These are phyloP conservation scores for Colletotrichum musae DNA, from an alignment of 2,329 filamentous ascomycete genomes.

Conservation along the genomic window DNA sequence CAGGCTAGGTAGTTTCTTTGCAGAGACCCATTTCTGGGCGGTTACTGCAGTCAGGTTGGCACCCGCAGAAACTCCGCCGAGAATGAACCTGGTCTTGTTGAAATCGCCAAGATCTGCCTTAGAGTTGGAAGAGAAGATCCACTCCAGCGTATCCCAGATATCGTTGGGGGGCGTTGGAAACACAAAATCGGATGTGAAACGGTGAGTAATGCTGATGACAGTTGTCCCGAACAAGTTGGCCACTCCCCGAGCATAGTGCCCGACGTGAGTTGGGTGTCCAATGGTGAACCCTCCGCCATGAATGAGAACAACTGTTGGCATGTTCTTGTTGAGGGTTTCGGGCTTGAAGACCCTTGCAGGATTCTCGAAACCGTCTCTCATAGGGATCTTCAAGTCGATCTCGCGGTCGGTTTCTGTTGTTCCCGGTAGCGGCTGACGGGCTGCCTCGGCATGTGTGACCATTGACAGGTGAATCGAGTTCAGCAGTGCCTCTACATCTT, in stretches of 20 bases:
- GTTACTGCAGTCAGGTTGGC: conserved; percentile 40
- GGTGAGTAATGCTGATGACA: conserved; percentile 60
- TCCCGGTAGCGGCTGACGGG: conserved; percentile 12
- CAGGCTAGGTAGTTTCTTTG: conserved; percentile 5
- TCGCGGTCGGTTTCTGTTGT: conserved; percentile 20
- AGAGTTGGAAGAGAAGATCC: conserved; percentile 32
- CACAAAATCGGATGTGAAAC: conserved; percentile 61
- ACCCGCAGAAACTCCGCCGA: conserved; percentile 43
- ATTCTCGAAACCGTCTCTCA: conserved; percentile 27
- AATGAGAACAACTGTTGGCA: conserved; percentile 28
- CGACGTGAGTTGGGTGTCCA: conserved; percentile 18
- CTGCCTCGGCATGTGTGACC: conserved; percentile 5
- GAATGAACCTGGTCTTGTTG: conserved; percentile 32
- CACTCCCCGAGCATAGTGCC: conserved; percentile 15
- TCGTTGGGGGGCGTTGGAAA: conserved; percentile 61
- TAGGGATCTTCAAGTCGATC: conserved; percentile 29
- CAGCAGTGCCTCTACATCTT: neutral
- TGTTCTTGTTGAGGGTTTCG: neutral
- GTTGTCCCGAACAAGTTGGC: conserved; percentile 19
- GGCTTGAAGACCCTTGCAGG: conserved; percentile 13
- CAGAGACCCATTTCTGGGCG: conserved; percentile 29
- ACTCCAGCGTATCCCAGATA: conserved; percentile 52
- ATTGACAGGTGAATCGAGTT: conserved; percentile 5
- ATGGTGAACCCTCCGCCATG: conserved; percentile 39
- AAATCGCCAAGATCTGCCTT: neutral